Conservation (phyloP, 2,329 filamentous ascomycete genomes). For the Phaeosphaeria sp. region DNA sequence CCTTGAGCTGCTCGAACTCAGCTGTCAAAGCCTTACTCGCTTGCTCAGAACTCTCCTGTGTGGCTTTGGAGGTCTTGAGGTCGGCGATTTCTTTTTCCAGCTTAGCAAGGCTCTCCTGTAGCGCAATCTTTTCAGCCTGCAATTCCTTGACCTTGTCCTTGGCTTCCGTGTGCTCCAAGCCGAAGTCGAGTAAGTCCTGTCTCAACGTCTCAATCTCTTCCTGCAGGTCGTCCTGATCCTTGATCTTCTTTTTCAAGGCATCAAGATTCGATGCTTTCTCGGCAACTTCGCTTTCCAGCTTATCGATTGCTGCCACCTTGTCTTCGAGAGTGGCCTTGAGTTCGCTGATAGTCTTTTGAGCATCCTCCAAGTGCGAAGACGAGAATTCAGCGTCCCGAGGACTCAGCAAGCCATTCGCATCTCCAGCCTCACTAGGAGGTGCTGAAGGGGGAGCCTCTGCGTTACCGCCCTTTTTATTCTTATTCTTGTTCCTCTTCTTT, state of each 20-base stretch:
- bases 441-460: slow-evolving; percentile 42
- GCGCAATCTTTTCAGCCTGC: slow-evolving; percentile 69
- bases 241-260: slow-evolving; percentile 71
- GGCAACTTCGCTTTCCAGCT: slow-evolving; percentile 40
- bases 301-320: slow-evolving; percentile 42
- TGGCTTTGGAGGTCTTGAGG: slow-evolving; percentile 57
- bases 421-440: slow-evolving; percentile 48
- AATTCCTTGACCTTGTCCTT: slow-evolving; percentile 78
- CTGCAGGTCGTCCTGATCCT: slow-evolving; percentile 76
- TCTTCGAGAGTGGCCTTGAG: slow-evolving; percentile 45
- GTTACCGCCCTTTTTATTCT: slow-evolving; percentile 73
- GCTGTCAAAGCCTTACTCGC: slow-evolving; percentile 64
- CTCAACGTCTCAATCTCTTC: slow-evolving; percentile 87
- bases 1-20: slow-evolving; percentile 75
- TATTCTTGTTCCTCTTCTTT: slow-evolving; percentile 89
- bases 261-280: slow-evolving; percentile 76
- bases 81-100: slow-evolving; percentile 74
- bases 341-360: slow-evolving; percentile 35
- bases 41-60: slow-evolving; percentile 57
- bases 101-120: slow-evolving; percentile 69
- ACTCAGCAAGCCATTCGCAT: slow-evolving; percentile 41
- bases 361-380: slow-evolving; percentile 35
- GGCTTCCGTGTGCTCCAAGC: slow-evolving; percentile 82
- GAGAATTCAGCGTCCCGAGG: slow-evolving; percentile 54
- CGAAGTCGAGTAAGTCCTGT: slow-evolving; percentile 79